A percentile compares a stretch with the other conserved stretches of the same genome.
phyloP scores from a whole-genome alignment of 2,329 filamentous ascomycete species.

The Zasmidium cellare region DNA sequence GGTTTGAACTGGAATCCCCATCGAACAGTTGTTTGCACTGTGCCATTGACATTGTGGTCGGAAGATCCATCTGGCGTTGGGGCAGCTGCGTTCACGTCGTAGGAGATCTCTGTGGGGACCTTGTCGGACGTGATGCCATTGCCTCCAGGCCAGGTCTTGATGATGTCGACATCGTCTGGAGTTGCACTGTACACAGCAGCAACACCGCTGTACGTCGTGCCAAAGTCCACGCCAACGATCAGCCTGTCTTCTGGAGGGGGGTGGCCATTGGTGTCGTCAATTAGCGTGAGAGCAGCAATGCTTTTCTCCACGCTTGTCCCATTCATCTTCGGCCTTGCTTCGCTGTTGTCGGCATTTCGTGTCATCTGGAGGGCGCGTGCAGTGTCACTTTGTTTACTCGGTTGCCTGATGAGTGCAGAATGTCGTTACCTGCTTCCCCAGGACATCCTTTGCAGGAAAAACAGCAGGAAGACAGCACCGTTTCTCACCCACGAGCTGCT shows the following conservation, averaged over 20 bases:
- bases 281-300: conserved; percentile 14
- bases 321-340: conserved; percentile 15
- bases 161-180: conserved; percentile 78
- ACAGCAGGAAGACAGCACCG: background rate
- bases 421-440: background rate
- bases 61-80: conserved; percentile 1
- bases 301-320: conserved; percentile 14
- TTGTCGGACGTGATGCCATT: conserved; percentile 88
- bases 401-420: conserved; percentile 1
- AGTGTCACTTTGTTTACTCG: background rate
- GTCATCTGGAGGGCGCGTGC: conserved; percentile 12
- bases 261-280: conserved; percentile 10
- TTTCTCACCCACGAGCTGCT: background rate
- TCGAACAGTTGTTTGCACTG: conserved; percentile 50
- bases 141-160: conserved; percentile 79
- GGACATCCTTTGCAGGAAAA: background rate
- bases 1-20: conserved; percentile 85
- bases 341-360: conserved; percentile 14
- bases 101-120: conserved; percentile 74
- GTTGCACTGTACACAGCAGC: conserved; percentile 49
- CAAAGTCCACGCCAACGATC: conserved; percentile 79
- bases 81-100: conserved; percentile 48
- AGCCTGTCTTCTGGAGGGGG: conserved; percentile 55
- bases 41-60: conserved; percentile 5
- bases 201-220: conserved; percentile 79